Evolutionary conservation across 371 early-diverging fungal species (phyloP), one percentile per base, ranked within the genome.

Genomic region (Syncephalis fuscata): DNA sequence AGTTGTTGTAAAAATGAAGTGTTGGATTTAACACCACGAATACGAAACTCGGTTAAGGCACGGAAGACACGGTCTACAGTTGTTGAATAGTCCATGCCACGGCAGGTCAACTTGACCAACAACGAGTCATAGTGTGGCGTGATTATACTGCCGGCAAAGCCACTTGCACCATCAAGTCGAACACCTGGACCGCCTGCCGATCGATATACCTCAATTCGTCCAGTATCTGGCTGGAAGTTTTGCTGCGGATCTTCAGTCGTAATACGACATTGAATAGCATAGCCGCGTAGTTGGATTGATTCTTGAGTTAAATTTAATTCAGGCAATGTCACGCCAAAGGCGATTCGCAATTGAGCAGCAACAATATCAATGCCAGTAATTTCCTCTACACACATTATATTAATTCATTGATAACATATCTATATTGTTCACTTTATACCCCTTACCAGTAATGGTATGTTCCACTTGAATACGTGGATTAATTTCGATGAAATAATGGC

Each of bases 111-210:
- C 61, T 98, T 96, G 57, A 90, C 92, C 20, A 97, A 72, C 39
- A 97, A 71, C 10, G 96, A 92, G 66, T 98, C 99, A 62, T 92
- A 93, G 67, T 86, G 78, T 3, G 93, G 92, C 0, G 92, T 86
- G 53, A 93, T 86, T 51, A 88, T 71, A 3, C 89, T 85, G 46
- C 94, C 93, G n/a, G 84, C 80, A 51, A 74, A 83, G 42, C 85
- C 86, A 3, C 81, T 71, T 48, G 89, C 86, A 62, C 92, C 89
- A 54, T 93, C 94, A 45, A 92, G 65, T 51, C 92, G 85, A 24
- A 90, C 85, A 53, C 90, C 96, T 63, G 82, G 77, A 58, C 84
- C 88, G 56, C 85, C 82, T 1, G 88, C 75, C 10, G 91, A 80
- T 45, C 89, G 75, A 64, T 89, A 89, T 23, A 87, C 82, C 65